Conservation (phyloP, 2,329 filamentous ascomycete species). For the Epichloe gansuensis region DNA sequence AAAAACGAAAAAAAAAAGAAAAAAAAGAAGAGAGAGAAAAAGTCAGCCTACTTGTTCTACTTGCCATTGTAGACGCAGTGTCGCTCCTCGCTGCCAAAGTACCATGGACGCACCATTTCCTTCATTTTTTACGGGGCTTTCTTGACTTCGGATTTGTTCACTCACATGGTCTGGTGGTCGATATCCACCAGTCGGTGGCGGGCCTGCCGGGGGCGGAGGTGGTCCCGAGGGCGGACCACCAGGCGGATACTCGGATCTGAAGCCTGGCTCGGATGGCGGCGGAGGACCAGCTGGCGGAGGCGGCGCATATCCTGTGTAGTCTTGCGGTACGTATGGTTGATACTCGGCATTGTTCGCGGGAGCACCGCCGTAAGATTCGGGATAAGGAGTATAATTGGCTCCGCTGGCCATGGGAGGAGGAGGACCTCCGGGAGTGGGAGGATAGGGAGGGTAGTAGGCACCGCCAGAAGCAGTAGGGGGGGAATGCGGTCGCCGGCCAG, state of each 20-base stretch:
- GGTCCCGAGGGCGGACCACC: conserved; percentile 16
- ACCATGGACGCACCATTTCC: conserved; percentile 27
- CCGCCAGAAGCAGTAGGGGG: conserved; percentile 42
- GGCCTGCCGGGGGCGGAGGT: conserved; percentile 22
- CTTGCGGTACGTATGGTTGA: conserved; percentile 28
- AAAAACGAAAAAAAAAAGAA: not conserved
- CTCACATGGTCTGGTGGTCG: conserved; percentile 31
- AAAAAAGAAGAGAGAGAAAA: not conserved
- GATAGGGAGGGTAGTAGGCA: conserved; percentile 33
- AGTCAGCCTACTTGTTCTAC: conserved; percentile 11
- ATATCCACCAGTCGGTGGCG: conserved; percentile 19
- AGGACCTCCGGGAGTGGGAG: conserved; percentile 15
- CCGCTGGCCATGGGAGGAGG: conserved; percentile 6
- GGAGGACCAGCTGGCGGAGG: conserved; percentile 22
- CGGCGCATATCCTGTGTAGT: conserved; percentile 27
- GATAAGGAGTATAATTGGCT: conserved; percentile 10
- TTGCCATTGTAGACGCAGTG: not conserved
- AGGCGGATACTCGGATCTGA: conserved; percentile 9
- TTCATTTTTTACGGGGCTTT: conserved; percentile 13
- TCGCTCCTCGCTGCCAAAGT: conserved; percentile 11
- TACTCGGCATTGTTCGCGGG: conserved; percentile 19
- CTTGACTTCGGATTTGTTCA: conserved; percentile 21
- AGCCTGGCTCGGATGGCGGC: conserved; percentile 7
- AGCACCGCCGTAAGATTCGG: conserved; percentile 16
- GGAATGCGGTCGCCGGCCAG: conserved; percentile 27